Conservation (phyloP, 1,284 basidiomycete genomes). For the Heterobasidion irregulare region DNA sequence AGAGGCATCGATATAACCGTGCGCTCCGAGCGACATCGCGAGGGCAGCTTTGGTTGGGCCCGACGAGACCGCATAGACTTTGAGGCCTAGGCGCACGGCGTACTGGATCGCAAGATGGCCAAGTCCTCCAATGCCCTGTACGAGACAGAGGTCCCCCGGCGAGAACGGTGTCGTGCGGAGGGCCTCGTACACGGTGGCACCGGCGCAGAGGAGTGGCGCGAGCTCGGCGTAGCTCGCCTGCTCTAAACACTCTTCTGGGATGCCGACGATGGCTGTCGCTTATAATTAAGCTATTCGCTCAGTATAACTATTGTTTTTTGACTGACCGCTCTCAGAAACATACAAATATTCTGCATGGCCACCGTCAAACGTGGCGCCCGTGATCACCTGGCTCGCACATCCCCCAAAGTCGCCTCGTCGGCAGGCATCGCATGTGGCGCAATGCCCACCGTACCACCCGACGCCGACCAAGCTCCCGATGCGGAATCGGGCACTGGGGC, state of each 20-base stretch:
- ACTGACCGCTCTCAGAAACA: constrained; percentile 7
- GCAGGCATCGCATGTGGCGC: constrained; percentile 11
- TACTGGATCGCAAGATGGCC: constrained; percentile 25
- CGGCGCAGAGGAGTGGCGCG: constrained; percentile 17
- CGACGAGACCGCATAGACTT: constrained; percentile 16
- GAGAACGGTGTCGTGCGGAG: constrained; percentile 4
- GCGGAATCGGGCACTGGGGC: constrained; percentile 5
- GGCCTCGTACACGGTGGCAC: constrained; percentile 12
- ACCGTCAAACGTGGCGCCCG: constrained; percentile 11
- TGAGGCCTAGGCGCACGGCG: constrained; percentile 20
- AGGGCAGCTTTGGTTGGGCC: constrained; percentile 7
- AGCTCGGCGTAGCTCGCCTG: constrained; percentile 12
- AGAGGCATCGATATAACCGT: constrained; percentile 20
- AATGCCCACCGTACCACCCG: constrained; percentile 17
- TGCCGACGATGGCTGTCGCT: constrained; percentile 10
- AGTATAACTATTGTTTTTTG: neutral
- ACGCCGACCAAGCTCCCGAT: constrained; percentile 12
- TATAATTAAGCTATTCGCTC: neutral
- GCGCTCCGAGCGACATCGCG: constrained; percentile 16
- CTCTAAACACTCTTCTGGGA: constrained; percentile 12
- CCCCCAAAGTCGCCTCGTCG: constrained; percentile 13
- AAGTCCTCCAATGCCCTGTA: constrained; percentile 15
- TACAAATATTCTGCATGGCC: constrained; percentile 12
- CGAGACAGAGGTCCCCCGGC: constrained; percentile 8
- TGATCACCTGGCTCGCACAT: constrained; percentile 10